A percentile compares a stretch with the other conserved stretches of the same genome.
phyloP scores from a whole-genome alignment of 352 stramenopile species.

The Phytophthora podocarpi region DNA sequence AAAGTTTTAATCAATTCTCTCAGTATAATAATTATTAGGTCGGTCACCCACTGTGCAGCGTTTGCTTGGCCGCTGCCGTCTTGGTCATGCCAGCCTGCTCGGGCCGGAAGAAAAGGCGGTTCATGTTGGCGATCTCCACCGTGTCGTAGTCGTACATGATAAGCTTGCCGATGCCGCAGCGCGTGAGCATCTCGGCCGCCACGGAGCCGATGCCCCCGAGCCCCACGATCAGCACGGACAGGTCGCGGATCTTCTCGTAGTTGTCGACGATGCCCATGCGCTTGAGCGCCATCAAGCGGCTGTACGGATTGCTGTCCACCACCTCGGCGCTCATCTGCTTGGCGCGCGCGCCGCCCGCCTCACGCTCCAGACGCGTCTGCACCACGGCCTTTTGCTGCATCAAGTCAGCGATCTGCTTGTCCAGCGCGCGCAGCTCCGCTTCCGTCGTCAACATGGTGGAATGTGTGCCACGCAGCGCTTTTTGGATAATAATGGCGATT shows the following conservation, averaged over 20 bases:
- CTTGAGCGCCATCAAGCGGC: conserved; percentile 89
- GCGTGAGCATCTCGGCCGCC: conserved; percentile 90
- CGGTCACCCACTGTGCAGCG: conserved; percentile 72
- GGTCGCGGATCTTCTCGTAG: conserved; percentile 86
- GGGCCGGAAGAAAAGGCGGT: conserved; percentile 90
- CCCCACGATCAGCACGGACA: conserved; percentile 84
- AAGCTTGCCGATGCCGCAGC: conserved; percentile 90
- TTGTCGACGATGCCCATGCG: conserved; percentile 91
- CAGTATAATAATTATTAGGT: no score
- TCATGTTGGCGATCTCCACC: conserved; percentile 93
- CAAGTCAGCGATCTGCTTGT: conserved; percentile 72
- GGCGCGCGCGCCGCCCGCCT: conserved; percentile 33
- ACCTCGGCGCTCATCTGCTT: conserved; percentile 82
- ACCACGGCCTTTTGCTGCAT: conserved; percentile 76
- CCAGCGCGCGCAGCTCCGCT: conserved; percentile 61
- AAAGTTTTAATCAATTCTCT: no score
- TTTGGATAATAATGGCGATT: no score
- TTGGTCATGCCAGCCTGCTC: conserved; percentile 89
- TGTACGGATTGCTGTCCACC: conserved; percentile 90
- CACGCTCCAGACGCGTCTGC: conserved; percentile 54
- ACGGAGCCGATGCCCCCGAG: conserved; percentile 88
- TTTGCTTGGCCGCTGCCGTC: conserved; percentile 87
- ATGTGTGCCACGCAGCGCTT: conserved; percentile 15
- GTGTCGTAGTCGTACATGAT: conserved; percentile 92
- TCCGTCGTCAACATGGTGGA: conserved; percentile 32